phyloP scores from a whole-genome alignment of 257 asterid species.

The Handroanthus guayacan region DNA sequence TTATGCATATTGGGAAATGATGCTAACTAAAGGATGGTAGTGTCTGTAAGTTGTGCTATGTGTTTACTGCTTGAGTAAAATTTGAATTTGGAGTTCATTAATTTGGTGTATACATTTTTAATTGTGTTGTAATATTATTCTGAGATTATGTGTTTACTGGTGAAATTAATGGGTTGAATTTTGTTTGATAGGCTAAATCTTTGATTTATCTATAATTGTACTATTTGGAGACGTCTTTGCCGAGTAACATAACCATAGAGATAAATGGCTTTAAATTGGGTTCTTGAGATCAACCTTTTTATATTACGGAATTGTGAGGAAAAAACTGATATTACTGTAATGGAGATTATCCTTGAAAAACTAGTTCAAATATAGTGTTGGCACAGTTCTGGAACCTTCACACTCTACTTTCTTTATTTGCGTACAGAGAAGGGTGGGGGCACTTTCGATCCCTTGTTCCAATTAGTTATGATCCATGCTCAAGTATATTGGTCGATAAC shows the following conservation, averaged over 20 bases:
- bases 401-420: background rate
- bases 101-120: conserved; percentile 23
- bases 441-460: background rate
- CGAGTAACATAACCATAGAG: background rate
- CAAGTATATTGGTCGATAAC: no score
- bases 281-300: background rate
- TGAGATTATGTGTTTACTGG: background rate
- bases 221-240: background rate
- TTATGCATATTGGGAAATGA: conserved; percentile 18
- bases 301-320: background rate
- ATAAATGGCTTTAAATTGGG: conserved; percentile 1
- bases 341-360: background rate
- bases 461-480: no score
- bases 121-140: conserved; percentile 15
- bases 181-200: conserved; percentile 8
- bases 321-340: background rate
- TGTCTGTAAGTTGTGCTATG: conserved; percentile 18
- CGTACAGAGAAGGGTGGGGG: background rate
- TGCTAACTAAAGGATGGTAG: conserved; percentile 15
- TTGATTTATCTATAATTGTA: background rate
- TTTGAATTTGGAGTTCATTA: conserved; percentile 7
- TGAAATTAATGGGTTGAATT: conserved; percentile 4
- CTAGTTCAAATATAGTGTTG: conserved; percentile 10
- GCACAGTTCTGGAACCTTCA: background rate
- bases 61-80: conserved; percentile 14